phyloP scores from a whole-genome alignment of 495 filamentous ascomycete genomes.

The Trichoderma reesei region DNA sequence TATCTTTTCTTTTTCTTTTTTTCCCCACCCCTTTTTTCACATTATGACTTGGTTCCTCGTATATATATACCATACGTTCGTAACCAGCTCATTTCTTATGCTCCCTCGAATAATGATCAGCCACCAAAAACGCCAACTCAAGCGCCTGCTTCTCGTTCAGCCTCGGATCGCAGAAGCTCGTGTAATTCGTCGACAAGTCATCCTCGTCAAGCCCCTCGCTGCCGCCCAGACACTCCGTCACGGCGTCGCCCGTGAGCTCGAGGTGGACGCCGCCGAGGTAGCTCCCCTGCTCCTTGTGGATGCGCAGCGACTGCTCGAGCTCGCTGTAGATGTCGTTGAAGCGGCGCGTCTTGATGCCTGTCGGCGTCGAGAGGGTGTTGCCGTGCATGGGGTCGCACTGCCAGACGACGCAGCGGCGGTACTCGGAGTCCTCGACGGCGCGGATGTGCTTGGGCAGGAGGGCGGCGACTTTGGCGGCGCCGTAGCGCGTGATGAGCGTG shows the following conservation, averaged over 20 bases:
- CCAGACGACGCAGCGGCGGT: conserved; percentile 78
- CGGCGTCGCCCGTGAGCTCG: conserved; percentile 88
- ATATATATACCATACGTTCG: not conserved
- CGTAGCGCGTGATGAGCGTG: conserved; percentile 92
- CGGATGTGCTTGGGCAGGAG: conserved; percentile 76
- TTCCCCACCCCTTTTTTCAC: no score
- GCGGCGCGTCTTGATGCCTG: conserved; percentile 76
- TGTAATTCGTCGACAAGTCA: conserved; percentile 79
- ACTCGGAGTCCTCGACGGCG: conserved; percentile 61
- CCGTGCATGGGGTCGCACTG: conserved; percentile 99
- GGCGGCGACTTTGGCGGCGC: conserved; percentile 56
- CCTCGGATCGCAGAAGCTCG: conserved; percentile 87
- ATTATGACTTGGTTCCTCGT: no score
- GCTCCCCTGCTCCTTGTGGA: conserved; percentile 72
- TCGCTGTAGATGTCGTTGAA: conserved; percentile 83
- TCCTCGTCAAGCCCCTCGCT: conserved; percentile 80
- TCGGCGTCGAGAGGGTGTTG: conserved; percentile 59
- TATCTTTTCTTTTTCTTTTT: no score
- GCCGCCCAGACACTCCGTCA: conserved; percentile 92
- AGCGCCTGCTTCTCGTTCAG: conserved; percentile 97
- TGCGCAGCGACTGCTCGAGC: conserved; percentile 63
- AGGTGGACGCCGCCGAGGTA: conserved; percentile 91
- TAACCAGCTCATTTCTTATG: conserved; percentile 1
- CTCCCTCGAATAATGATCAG: conserved; percentile 51
- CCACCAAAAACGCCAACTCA: conserved; percentile 88